These are phyloP conservation scores for Lupinus albus DNA, from an alignment of 306 rosid species.

Conservation along the genomic window DNA sequence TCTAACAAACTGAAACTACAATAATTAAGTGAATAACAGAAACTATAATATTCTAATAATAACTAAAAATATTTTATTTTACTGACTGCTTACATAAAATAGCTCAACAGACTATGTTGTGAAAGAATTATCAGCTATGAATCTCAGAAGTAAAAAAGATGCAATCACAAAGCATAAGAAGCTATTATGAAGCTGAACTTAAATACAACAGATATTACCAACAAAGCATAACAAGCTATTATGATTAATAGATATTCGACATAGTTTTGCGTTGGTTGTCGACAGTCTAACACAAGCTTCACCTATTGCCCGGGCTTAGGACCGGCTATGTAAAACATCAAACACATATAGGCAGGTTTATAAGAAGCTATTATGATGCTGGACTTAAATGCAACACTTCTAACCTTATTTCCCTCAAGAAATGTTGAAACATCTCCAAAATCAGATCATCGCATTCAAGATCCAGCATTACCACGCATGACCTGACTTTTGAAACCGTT, in stretches of 20 bases:
- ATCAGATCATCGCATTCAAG: conserved; percentile 90
- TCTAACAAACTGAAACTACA: too few species aligned
- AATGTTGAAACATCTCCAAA: conserved; percentile 88
- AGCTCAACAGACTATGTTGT: background rate
- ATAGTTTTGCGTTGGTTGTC: too few species aligned
- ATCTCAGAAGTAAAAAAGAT: background rate
- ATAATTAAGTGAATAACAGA: too few species aligned
- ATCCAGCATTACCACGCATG: conserved; percentile 92
- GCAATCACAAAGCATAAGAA: background rate
- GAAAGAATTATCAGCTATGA: background rate
- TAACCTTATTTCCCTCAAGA: conserved; percentile 78
- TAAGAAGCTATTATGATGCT: conserved; percentile 12
- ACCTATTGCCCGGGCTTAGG: too few species aligned
- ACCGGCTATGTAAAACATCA: too few species aligned
- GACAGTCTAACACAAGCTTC: too few species aligned
- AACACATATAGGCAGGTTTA: too few species aligned
- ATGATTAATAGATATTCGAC: too few species aligned
- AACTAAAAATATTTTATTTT: too few species aligned
- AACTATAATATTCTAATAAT: too few species aligned
- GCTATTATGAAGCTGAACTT: too few species aligned
- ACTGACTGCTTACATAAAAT: background rate
- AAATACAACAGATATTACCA: too few species aligned
- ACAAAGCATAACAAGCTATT: background rate
- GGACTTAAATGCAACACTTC: conserved; percentile 23
- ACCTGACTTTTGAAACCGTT: conserved; percentile 87